phyloP scores from a whole-genome alignment of 2,329 filamentous ascomycete genomes.

The Trichoderma endophyticum region DNA sequence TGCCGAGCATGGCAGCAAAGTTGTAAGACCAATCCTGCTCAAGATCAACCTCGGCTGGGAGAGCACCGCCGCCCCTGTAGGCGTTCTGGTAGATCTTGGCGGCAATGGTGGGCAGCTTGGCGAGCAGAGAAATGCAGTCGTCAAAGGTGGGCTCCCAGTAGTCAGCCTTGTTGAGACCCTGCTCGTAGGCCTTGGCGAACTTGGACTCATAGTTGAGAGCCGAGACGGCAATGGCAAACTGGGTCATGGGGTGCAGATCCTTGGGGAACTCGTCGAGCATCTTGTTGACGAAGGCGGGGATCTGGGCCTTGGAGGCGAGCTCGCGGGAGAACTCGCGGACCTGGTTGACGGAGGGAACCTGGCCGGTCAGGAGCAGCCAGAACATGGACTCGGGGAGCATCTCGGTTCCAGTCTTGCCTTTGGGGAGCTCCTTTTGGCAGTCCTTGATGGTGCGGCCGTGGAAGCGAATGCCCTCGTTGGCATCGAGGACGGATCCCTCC shows the following conservation, averaged over 20 bases:
- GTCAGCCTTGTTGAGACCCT: constrained; percentile 88
- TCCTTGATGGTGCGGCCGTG: constrained; percentile 98
- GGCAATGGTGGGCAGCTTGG: constrained; percentile 93
- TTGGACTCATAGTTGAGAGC: constrained; percentile 93
- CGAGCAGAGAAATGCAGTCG: constrained; percentile 87
- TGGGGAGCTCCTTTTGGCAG: constrained; percentile 89
- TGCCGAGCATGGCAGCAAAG: constrained; percentile 94
- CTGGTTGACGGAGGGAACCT: constrained; percentile 81
- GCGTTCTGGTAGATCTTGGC: constrained; percentile 97
- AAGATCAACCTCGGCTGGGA: constrained; percentile 73
- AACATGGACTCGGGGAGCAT: constrained; percentile 99
- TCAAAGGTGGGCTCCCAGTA: constrained; percentile 99
- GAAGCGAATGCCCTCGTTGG: constrained; percentile 96
- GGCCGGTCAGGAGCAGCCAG: constrained; percentile 92
- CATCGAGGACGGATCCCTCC: constrained; percentile 96
- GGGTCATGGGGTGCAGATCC: constrained; percentile 96
- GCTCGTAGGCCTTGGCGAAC: constrained; percentile 90
- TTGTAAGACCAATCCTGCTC: constrained; percentile 98
- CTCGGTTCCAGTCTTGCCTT: constrained; percentile 86
- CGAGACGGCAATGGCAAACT: constrained; percentile 91
- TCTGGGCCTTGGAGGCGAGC: constrained; percentile 77
- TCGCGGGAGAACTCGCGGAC: constrained; percentile 79
- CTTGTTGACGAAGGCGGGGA: constrained; percentile 79
- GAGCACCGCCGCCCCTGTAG: constrained; percentile 69
- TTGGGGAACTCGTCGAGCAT: constrained; percentile 87